phyloP scores from a whole-genome alignment of 768 basidiomycete genomes.

The Psilocybe cyanescens region DNA sequence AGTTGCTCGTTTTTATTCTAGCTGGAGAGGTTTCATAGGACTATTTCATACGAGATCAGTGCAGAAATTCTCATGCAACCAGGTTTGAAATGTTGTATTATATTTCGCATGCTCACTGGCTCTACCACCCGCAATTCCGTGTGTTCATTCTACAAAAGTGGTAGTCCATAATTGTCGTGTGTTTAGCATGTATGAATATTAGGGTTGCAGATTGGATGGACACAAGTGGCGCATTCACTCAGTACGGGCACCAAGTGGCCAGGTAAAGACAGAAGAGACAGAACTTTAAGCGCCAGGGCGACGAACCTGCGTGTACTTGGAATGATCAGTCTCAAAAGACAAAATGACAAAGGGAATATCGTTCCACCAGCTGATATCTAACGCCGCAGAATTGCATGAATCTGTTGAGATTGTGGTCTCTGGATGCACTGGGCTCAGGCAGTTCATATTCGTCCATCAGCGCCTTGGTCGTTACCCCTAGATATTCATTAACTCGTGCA shows the following conservation, averaged over 20 bases:
- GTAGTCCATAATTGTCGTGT: background rate
- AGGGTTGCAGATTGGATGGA: background rate
- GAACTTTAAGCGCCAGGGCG: conserved; percentile 5
- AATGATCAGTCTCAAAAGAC: conserved; percentile 10
- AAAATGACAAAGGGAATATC: conserved; percentile 6
- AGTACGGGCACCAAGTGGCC: background rate
- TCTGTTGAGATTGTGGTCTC: conserved; percentile 54
- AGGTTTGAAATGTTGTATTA: too few species aligned
- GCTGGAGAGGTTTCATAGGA: too few species aligned
- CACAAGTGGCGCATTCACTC: background rate
- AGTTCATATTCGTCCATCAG: conserved; percentile 44
- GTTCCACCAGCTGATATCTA: conserved; percentile 58
- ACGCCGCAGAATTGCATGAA: conserved; percentile 63
- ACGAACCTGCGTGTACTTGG: conserved; percentile 17
- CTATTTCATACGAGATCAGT: too few species aligned
- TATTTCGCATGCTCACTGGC: too few species aligned
- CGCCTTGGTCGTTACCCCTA: conserved; percentile 35
- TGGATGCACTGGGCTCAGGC: conserved; percentile 35
- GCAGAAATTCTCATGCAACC: too few species aligned
- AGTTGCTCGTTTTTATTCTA: too few species aligned
- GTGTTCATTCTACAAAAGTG: background rate
- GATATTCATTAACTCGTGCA: background rate
- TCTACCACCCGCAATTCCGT: too few species aligned
- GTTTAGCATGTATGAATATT: background rate
- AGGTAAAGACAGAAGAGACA: background rate